These are phyloP conservation scores for Anthracocystis panici-leucophaei DNA, from an alignment of 1,284 basidiomycete genomes.

Conservation along the genomic window DNA sequence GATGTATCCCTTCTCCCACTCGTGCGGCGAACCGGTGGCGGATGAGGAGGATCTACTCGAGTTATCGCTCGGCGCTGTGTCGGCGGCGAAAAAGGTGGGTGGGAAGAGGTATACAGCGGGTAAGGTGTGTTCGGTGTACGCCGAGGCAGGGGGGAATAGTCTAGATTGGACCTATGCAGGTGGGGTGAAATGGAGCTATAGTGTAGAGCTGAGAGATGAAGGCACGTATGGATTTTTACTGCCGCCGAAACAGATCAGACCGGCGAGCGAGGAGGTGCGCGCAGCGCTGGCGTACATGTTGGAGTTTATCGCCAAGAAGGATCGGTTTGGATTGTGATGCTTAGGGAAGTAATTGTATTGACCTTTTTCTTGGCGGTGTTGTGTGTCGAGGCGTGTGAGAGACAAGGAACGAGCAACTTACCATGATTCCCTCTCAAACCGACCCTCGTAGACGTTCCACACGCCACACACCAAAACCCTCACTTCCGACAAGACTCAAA, in stretches of 20 bases:
- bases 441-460: too few relatives aligned
- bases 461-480: too few relatives aligned
- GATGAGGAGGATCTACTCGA: constrained; percentile 87
- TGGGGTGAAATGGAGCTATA: constrained; percentile 79
- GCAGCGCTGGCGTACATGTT: constrained; percentile 42
- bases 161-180: constrained; percentile 77
- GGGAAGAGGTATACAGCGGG: constrained; percentile 76
- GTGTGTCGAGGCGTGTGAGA: too few relatives aligned
- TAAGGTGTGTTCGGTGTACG: constrained; percentile 75
- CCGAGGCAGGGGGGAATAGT: constrained; percentile 70
- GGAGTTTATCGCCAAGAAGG: constrained; percentile 41
- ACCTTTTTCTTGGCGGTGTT: too few relatives aligned
- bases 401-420: too few relatives aligned
- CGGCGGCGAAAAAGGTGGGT: constrained; percentile 75
- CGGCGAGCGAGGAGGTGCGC: constrained; percentile 72
- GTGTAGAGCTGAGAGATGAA: constrained; percentile 82
- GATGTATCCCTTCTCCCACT: constrained; percentile 80
- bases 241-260: constrained; percentile 79
- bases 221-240: constrained; percentile 83
- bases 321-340: neutral
- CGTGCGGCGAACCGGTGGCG: constrained; percentile 77
- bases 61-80: constrained; percentile 78
- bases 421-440: too few relatives aligned
- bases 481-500: too few relatives aligned
- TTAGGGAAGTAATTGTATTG: neutral